Base-by-base conservation (phyloP, 192 early-diverging fungal genomes). In the Entophlyctis luteolus region DNA sequence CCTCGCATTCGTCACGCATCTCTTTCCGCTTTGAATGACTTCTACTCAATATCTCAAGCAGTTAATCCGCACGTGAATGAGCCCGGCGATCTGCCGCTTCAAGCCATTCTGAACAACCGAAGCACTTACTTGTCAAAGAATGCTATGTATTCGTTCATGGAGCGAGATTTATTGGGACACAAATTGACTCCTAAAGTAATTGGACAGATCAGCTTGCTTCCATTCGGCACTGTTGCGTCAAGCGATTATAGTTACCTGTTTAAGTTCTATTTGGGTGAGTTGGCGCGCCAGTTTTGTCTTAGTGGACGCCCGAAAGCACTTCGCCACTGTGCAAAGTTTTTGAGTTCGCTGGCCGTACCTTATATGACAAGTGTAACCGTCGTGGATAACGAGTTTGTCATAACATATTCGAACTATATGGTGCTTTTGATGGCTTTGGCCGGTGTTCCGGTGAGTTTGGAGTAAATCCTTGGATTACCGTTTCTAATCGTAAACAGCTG, bases 191-290 rank as follows among this genome's bases (percentile, higher is more conserved):
- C 80, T 10, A 47, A 57, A 2, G 58, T 76, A 5, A 65, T 74
- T 34, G 48, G 76, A 2, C 38, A 32, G n/a, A 58, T 81, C 32
- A 48, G 48, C 4, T 46, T 71, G 31, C 67, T 80, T n/a, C 56
- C 72, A 10, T 58, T 79, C n/a, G 32, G 33, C 27, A 70, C 77
- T 12, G 74, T 81, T 0, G 74, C 77, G 16, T 34, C 38, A 10
- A 73, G 70, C 49, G 75, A 78, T 46, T 76, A 55, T 33, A 67
- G 75, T 14, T 53, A 48, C 5, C 59, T 79, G 45, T 79, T 74
- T 55, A 65, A 73, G 31, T 80, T 72, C 55, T 81, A 77, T 48
- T 56, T 79, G n/a, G 80, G 76, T 6, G 76, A 81, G 63, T 38
- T 75, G 20, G 75, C 76, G 6, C 29, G 70, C 37, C 72, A 70